Conservation (phyloP, 805 yeast genomes). For the Yarrowia sp. region DNA sequence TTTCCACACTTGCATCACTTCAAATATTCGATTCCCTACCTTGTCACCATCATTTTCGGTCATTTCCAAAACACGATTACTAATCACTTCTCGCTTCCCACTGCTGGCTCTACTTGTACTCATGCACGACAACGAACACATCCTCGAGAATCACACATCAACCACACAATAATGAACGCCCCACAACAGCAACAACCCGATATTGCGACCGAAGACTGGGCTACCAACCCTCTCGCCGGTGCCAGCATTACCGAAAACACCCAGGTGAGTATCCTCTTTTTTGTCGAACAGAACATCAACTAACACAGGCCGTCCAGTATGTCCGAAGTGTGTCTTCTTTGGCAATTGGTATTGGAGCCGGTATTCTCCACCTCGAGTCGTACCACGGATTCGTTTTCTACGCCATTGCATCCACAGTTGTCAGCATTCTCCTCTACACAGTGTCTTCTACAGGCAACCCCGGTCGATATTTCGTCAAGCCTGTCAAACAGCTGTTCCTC, state of each 20-base stretch:
- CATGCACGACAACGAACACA: neutral
- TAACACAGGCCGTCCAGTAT: constrained; percentile 30
- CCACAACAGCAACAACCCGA: constrained; percentile 1
- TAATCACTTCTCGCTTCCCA: neutral
- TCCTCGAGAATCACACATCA: neutral
- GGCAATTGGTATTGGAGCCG: constrained; percentile 53
- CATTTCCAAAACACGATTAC: neutral
- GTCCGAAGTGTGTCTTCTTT: constrained; percentile 51
- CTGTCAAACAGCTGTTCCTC: constrained; percentile 45
- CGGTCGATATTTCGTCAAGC: constrained; percentile 43
- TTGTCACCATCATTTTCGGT: too few relatives aligned
- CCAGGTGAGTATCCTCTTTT: constrained; percentile 11
- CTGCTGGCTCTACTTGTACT: neutral
- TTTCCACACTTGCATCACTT: neutral
- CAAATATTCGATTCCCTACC: too few relatives aligned
- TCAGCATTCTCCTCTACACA: constrained; percentile 40
- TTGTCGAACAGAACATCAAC: too few relatives aligned
- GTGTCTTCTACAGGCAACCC: constrained; percentile 42
- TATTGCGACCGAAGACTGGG: constrained; percentile 13
- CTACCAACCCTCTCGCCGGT: constrained; percentile 13
- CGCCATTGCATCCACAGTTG: constrained; percentile 40
- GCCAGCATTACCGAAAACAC: neutral
- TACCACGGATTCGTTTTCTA: constrained; percentile 50
- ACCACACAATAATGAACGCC: neutral
- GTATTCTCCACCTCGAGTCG: constrained; percentile 53